Percentiles rank a stretch among this genome's conserved stretches.
Evolutionary conservation across 2,329 filamentous ascomycete genomes (phyloP).

Genomic region (Fusarium chuoi): DNA sequence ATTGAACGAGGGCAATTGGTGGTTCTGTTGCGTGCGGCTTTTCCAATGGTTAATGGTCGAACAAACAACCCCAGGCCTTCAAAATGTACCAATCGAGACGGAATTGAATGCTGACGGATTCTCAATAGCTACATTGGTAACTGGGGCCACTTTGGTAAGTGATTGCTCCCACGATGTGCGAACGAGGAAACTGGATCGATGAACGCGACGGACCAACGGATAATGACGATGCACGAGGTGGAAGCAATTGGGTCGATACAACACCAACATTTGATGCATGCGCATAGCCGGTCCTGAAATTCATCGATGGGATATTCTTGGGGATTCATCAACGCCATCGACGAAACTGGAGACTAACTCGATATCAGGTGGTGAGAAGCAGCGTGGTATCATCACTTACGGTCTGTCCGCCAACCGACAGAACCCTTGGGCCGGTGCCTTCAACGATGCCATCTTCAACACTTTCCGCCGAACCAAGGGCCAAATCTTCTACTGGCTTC

Average conservation of each 20-base stretch:
- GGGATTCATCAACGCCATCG: not conserved
- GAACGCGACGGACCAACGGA: slow-evolving; percentile 40
- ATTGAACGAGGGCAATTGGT: slow-evolving; percentile 32
- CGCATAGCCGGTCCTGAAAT: not conserved
- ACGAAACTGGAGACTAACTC: slow-evolving; percentile 36
- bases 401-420: slow-evolving; percentile 88
- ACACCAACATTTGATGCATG: not conserved
- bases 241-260: slow-evolving; percentile 31
- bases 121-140: slow-evolving; percentile 72
- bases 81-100: slow-evolving; percentile 10
- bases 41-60: slow-evolving; percentile 38
- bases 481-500: slow-evolving; percentile 90
- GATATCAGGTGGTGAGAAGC: slow-evolving; percentile 64
- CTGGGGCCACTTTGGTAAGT: slow-evolving; percentile 82
- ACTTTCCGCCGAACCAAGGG: slow-evolving; percentile 84
- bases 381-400: slow-evolving; percentile 76
- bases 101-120: slow-evolving; percentile 39
- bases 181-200: slow-evolving; percentile 32
- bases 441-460: slow-evolving; percentile 93
- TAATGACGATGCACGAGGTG: slow-evolving; percentile 18
- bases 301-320: not conserved
- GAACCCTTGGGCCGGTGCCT: slow-evolving; percentile 81
- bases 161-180: slow-evolving; percentile 27
- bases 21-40: slow-evolving; percentile 46
- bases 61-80: slow-evolving; percentile 21